These are phyloP conservation scores for Hericium erinaceus DNA, from an alignment of 768 basidiomycete species.

Conservation along the genomic window DNA sequence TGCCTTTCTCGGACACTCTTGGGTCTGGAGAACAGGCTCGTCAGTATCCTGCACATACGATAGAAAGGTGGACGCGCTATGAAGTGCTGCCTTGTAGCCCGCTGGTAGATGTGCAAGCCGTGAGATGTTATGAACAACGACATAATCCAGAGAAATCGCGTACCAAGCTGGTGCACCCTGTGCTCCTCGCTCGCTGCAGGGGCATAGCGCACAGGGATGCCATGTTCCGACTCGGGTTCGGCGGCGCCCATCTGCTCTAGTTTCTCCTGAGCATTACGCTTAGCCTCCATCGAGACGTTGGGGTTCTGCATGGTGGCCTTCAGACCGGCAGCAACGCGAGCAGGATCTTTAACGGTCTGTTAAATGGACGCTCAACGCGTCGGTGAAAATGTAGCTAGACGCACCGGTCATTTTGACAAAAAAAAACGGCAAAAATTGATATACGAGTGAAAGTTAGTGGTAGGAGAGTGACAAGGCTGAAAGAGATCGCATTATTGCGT, in stretches of 20 bases:
- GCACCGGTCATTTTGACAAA: too few species aligned
- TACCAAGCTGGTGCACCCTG: too few species aligned
- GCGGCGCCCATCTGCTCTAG: constrained; percentile 31
- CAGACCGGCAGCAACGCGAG: constrained; percentile 44
- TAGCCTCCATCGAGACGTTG: constrained; percentile 46
- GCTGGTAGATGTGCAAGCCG: not conserved
- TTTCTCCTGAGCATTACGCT: constrained; percentile 34
- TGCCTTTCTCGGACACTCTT: constrained; percentile 27
- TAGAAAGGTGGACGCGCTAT: not conserved
- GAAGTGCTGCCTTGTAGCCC: not conserved
- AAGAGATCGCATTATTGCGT: too few species aligned
- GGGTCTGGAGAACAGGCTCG: not conserved
- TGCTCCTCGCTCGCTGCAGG: too few species aligned
- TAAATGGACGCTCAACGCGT: too few species aligned
- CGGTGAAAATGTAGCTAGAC: too few species aligned
- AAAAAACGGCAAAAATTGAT: too few species aligned
- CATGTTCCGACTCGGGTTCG: constrained; percentile 1
- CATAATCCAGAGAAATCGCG: too few species aligned
- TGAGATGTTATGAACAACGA: too few species aligned
- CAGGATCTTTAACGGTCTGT: constrained; percentile 25
- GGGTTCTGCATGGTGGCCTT: constrained; percentile 55
- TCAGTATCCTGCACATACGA: too few species aligned
- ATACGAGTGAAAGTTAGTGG: too few species aligned
- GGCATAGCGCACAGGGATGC: not conserved
- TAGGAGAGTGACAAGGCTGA: too few species aligned